Base-by-base conservation (phyloP, 2,329 filamentous ascomycete species). In the Ceratocystis huliohia region DNA sequence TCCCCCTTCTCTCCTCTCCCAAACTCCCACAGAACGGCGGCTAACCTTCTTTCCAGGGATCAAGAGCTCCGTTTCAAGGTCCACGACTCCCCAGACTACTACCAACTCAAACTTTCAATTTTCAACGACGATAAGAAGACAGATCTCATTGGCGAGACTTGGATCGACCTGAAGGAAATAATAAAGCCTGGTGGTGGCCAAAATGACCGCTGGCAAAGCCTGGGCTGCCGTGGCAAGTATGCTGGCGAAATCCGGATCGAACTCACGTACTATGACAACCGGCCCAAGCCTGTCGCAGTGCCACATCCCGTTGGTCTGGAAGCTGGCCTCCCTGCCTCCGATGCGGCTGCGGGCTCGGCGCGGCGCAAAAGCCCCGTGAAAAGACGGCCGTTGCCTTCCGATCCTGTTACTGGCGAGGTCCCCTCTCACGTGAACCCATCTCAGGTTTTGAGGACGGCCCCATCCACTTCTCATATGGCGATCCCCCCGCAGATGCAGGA, bases 61-160 rank as follows among this genome's bases (percentile, higher is more conserved):
- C 91, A 97, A 76, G 94, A 99, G 76, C 83, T 99, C 57, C 90
- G 94, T 69, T 99, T 97, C 74, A 90, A 85, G 57, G 94, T 99
- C 17, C 93, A 96, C 81, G 92, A 97, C 73, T 96, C 91, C 17
- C 87, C 91, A 20, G 94, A 99, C 76, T 99, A 99, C 79, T 91
- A 91, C 76, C 90, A 92, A 74, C 82, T 99, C 67, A 99, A 99
- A 75, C 82, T 97, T 17, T 96, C 93, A 2, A 84, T 97, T 5
- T 99, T 99, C 78, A 96, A 96, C 74, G 94, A 99, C 73, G 94
- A 99, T 77, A 97, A 96, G 79, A 95, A 88, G 78, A 97, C 93
- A 0, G 94, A 99, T 71, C 77, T 99, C 70, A 96, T 99, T 72
- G 94, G 94, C 70, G 94, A 99, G 76, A 86, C 89, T 5, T 96